Evolutionary conservation across 768 basidiomycete genomes (phyloP).

Genomic region (Pleurotus platypus): DNA sequence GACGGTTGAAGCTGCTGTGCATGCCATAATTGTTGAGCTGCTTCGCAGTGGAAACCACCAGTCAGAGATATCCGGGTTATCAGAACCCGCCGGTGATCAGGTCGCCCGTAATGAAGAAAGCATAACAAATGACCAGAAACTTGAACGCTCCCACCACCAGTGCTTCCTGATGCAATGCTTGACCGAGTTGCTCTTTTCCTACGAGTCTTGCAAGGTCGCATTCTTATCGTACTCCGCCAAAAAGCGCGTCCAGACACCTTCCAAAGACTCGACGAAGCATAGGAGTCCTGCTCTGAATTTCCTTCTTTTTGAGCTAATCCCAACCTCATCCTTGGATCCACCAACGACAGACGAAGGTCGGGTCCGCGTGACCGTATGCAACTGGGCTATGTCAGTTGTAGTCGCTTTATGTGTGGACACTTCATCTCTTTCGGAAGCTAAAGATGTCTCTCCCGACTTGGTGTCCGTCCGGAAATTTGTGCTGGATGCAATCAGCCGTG

Average conservation of each 20-base stretch:
- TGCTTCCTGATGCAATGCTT: constrained; percentile 90
- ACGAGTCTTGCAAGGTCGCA: constrained; percentile 84
- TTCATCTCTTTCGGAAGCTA: constrained; percentile 52
- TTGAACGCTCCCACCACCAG: constrained; percentile 50
- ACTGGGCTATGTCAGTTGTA: constrained; percentile 87
- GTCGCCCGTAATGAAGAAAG: constrained; percentile 14
- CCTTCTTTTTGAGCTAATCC: constrained; percentile 75
- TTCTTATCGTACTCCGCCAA: constrained; percentile 79
- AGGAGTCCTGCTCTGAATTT: constrained; percentile 71
- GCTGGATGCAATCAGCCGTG: constrained; percentile 81
- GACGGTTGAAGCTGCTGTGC: constrained; percentile 55
- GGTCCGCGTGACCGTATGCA: constrained; percentile 61
- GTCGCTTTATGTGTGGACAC: constrained; percentile 93
- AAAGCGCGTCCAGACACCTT: constrained; percentile 53
- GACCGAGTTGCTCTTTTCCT: constrained; percentile 91
- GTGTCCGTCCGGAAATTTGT: constrained; percentile 91
- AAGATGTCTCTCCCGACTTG: constrained; percentile 76
- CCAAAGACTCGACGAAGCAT: constrained; percentile 66
- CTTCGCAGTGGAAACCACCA: constrained; percentile 55
- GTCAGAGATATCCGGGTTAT: constrained; percentile 13
- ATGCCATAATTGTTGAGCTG: constrained; percentile 72
- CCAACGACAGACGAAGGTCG: constrained; percentile 53
- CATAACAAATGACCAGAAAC: constrained; percentile 1
- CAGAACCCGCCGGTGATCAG: constrained; percentile 8
- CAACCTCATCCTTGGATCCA: constrained; percentile 64